A percentile compares a stretch with the other conserved stretches of the same genome.
phyloP scores from a whole-genome alignment of 1,284 basidiomycete genomes.

The Sutorius eximius region DNA sequence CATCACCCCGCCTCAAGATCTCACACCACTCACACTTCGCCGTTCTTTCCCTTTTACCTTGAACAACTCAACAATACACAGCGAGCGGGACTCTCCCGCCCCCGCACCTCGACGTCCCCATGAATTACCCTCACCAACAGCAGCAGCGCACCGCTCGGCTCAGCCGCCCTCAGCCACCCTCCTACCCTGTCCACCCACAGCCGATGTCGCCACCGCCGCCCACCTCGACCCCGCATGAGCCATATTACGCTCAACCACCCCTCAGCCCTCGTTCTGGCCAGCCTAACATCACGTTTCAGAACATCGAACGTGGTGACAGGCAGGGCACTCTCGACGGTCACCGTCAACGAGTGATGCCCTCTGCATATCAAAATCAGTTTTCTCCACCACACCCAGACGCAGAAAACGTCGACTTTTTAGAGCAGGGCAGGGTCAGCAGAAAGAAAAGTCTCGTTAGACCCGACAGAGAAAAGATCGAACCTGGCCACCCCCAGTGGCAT shows the following conservation, averaged over 20 bases:
- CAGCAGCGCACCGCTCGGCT: slow-evolving; percentile 47
- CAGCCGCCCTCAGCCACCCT: slow-evolving; percentile 41
- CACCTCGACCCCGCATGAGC: slow-evolving; percentile 26
- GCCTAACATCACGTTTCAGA: slow-evolving; percentile 66
- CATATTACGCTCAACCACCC: slow-evolving; percentile 27
- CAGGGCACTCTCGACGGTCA: slow-evolving; percentile 51
- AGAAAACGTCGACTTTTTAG: slow-evolving; percentile 46
- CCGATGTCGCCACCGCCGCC: slow-evolving; percentile 22
- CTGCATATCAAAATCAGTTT: slow-evolving; percentile 56
- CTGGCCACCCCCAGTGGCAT: slow-evolving; percentile 92
- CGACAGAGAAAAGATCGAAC: slow-evolving; percentile 96
- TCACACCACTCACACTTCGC: slow-evolving; percentile 15
- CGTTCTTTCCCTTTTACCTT: slow-evolving; percentile 22
- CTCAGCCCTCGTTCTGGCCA: slow-evolving; percentile 25
- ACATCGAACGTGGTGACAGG: slow-evolving; percentile 65
- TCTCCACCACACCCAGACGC: slow-evolving; percentile 47
- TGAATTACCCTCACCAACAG: slow-evolving; percentile 43
- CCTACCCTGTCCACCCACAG: slow-evolving; percentile 26
- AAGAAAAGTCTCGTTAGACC: slow-evolving; percentile 95
- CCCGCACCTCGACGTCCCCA: slow-evolving; percentile 20
- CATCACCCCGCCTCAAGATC: neutral
- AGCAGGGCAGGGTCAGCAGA: slow-evolving; percentile 52
- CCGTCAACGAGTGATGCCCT: slow-evolving; percentile 48
- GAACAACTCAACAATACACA: neutral
- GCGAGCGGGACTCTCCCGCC: slow-evolving; percentile 3